Evolutionary conservation across 768 basidiomycete genomes (phyloP), one percentile per base, ranked within the genome.

Genomic region (Russula virescens): DNA sequence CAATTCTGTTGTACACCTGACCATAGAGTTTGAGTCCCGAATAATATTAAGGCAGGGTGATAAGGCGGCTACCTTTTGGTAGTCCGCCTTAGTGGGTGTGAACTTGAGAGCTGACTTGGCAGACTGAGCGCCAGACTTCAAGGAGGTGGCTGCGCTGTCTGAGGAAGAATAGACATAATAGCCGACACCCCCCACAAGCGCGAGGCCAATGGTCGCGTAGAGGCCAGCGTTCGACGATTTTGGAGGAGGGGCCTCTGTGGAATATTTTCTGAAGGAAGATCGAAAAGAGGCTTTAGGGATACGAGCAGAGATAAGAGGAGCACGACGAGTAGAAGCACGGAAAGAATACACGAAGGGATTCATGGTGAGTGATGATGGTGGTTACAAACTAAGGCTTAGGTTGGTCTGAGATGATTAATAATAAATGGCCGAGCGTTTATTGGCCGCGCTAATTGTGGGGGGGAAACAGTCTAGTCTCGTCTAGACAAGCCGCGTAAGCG

Each of bases 1-100:
- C 89, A 71, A 99, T 85, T 62, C 77, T 82, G 76, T 96, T 93
- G 81, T 99, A 98, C 18, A 98, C 92, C 87, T 91, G 67, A 38
- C 42, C 49, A 45, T 45, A 21, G 28, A 38, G 21, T 25, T 26
- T 26, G 23, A 47, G 34, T n/a, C 8, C 46, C 26, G 14, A 14
- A 31, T 38, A 8, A 19, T 9, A 14, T n/a, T 21, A 6, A 1
- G 18, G 19, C 13, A 25, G 19, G 19, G 14, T 47, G 25, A 34
- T 1, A 35, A 61, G 74, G 11, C n/a, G 8, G 43, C 23, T 35
- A 86, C 89, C 83, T 96, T 94, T 74, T 92, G 89, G 72, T 95
- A 97, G 71, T 97, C 95, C 56, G 85, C 85, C 76, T 88, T 84
- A 43, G 84, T 80, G 23, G 90, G 89, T 14, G 82, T 81, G 72